A percentile compares a stretch with the other conserved stretches of the same genome.
phyloP scores from a whole-genome alignment of 1,284 basidiomycete species.

The Boletellus sp. region DNA sequence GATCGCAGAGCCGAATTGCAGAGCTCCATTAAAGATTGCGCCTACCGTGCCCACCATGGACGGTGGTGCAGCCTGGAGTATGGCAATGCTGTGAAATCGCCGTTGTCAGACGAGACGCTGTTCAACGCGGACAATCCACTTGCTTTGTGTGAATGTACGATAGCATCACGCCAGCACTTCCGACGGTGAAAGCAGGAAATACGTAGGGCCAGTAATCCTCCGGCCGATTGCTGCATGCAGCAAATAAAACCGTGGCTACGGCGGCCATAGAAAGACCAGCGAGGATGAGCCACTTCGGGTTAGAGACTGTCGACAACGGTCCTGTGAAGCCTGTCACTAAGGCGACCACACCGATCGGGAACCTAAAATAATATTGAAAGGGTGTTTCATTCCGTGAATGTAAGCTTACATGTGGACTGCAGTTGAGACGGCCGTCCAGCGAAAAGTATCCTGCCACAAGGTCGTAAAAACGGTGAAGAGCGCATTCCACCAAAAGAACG shows the following conservation, averaged over 20 bases:
- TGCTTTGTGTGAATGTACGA: conserved; percentile 37
- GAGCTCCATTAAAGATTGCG: conserved; percentile 52
- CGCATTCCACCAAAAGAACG: conserved; percentile 39
- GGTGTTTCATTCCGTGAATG: background rate
- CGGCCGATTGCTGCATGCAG: conserved; percentile 36
- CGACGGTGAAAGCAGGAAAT: conserved; percentile 49
- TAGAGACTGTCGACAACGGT: conserved; percentile 35
- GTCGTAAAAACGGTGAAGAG: conserved; percentile 31
- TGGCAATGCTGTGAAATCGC: conserved; percentile 41
- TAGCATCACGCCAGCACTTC: conserved; percentile 39
- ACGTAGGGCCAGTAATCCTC: conserved; percentile 45
- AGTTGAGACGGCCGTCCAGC: conserved; percentile 33
- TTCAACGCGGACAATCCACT: conserved; percentile 13
- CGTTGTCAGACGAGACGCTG: background rate
- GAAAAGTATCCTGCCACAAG: conserved; percentile 37
- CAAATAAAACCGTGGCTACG: conserved; percentile 42
- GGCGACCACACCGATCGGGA: conserved; percentile 41
- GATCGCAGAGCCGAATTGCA: conserved; percentile 51
- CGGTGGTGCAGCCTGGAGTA: conserved; percentile 46
- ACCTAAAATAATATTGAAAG: conserved; percentile 27
- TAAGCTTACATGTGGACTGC: conserved; percentile 33
- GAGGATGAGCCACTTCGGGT: conserved; percentile 45
- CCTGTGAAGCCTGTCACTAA: conserved; percentile 40
- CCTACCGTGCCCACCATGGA: conserved; percentile 51
- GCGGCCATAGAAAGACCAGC: conserved; percentile 37